Percentiles rank a stretch among this genome's conserved stretches.
Evolutionary conservation across 108 stramenopile genomes (phyloP).

Genomic region (Nannochloropsis gaditana): DNA sequence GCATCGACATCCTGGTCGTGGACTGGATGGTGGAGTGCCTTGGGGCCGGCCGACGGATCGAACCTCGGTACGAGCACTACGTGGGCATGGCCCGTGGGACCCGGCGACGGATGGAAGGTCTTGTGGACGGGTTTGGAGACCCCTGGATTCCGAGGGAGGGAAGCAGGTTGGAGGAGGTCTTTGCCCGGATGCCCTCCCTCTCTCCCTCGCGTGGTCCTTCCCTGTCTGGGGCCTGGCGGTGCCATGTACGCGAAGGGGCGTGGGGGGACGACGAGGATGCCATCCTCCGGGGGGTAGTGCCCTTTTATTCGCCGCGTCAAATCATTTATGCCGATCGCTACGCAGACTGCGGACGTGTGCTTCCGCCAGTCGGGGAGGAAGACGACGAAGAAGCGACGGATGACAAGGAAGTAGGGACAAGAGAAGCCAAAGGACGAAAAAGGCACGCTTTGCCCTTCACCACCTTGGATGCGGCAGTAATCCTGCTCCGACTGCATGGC

Average conservation of each 20-base stretch:
- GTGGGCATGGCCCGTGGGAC: background rate
- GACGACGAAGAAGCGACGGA: background rate
- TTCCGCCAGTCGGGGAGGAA: background rate
- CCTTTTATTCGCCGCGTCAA: background rate
- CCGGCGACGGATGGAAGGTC: background rate
- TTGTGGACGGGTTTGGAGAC: background rate
- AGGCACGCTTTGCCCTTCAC: background rate
- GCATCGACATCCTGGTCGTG: background rate
- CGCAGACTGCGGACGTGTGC: background rate
- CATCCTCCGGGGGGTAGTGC: background rate
- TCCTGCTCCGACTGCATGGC: background rate
- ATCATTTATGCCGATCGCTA: conserved; percentile 10
- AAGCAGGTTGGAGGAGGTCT: background rate
- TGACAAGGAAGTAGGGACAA: no score
- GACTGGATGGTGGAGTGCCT: background rate
- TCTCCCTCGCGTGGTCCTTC: background rate
- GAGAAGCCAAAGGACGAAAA: background rate
- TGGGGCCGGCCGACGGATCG: background rate
- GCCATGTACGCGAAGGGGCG: background rate
- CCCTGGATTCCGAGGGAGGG: background rate
- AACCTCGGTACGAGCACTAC: background rate
- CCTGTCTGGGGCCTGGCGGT: background rate
- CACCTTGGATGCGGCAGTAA: background rate
- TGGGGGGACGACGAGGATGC: background rate
- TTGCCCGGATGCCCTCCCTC: background rate